Percentiles rank a stretch among this genome's conserved stretches.
Evolutionary conservation across 192 early-diverging fungal species (phyloP).

Genomic region (Podila minutissima): DNA sequence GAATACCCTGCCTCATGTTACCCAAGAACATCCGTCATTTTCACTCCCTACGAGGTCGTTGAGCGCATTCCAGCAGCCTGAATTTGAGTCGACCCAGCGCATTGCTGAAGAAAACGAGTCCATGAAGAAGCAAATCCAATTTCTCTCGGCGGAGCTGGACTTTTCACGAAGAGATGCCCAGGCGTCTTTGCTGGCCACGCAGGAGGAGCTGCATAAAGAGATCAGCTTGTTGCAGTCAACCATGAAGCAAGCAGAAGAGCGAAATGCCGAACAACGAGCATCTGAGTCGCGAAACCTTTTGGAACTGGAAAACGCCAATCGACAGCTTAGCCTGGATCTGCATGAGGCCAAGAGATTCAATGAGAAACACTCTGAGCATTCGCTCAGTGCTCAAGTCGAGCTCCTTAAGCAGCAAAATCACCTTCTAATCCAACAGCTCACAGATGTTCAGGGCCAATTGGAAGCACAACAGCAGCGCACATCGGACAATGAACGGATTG

Average conservation of each 20-base stretch:
- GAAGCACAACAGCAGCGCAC: not conserved
- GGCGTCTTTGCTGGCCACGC: not conserved
- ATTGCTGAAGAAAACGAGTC: slow-evolving; percentile 7
- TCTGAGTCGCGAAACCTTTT: not conserved
- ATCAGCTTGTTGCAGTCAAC: not conserved
- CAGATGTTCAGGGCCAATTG: not conserved
- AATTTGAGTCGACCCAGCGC: not conserved
- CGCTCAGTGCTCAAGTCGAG: not conserved
- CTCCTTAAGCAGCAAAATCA: slow-evolving; percentile 1
- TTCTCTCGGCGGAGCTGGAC: slow-evolving; percentile 1
- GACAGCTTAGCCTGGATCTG: slow-evolving; percentile 12
- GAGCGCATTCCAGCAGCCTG: too few relatives aligned
- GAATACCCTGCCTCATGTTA: too few relatives aligned
- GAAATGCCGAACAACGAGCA: not conserved
- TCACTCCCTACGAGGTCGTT: too few relatives aligned
- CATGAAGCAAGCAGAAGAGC: not conserved
- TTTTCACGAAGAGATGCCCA: not conserved
- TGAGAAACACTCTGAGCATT: not conserved
- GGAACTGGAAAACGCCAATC: slow-evolving; percentile 2
- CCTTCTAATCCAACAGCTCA: not conserved
- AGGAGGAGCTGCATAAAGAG: not conserved
- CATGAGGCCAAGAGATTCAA: not conserved
- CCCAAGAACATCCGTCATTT: too few relatives aligned
- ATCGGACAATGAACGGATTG: not conserved
- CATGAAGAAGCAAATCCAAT: slow-evolving; percentile 7